Percentiles rank a stretch among this genome's conserved stretches.
Conservation (phyloP, 176 grass and related monocot species). For the Zea mays region DNA sequence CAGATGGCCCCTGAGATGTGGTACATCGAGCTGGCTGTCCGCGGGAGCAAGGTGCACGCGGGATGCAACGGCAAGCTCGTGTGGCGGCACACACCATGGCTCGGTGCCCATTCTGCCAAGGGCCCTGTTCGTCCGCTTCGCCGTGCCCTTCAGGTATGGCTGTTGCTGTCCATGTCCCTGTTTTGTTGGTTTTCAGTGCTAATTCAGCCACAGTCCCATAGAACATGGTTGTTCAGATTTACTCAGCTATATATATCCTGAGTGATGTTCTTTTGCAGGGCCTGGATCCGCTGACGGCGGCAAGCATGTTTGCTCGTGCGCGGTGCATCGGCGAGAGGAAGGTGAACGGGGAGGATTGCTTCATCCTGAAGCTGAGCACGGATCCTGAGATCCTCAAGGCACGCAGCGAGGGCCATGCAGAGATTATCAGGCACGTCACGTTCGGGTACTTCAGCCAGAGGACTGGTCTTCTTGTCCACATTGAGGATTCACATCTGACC, state of each 20-base stretch:
- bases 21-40: constrained; percentile 71
- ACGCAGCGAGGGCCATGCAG: constrained; percentile 52
- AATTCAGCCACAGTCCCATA: neutral
- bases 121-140: constrained; percentile 72
- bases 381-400: constrained; percentile 51
- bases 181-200: neutral
- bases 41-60: constrained; percentile 66
- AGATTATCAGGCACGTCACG: constrained; percentile 70
- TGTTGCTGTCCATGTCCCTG: neutral
- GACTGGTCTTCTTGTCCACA: constrained; percentile 69
- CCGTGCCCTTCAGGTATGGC: constrained; percentile 62
- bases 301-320: constrained; percentile 60
- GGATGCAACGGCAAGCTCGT: constrained; percentile 67
- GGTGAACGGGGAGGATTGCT: constrained; percentile 73
- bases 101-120: constrained; percentile 55
- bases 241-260: neutral
- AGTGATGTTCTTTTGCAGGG: constrained; percentile 48
- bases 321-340: constrained; percentile 72
- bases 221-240: neutral
- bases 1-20: constrained; percentile 72
- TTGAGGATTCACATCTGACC: constrained; percentile 75
- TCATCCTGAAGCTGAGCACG: constrained; percentile 68
- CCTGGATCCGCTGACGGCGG: constrained; percentile 63
- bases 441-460: constrained; percentile 80
- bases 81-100: constrained; percentile 69